Evolutionary conservation across 306 rosid species (phyloP), one percentile per base, ranked within the genome.

Genomic region (Albizia julibrissin): DNA sequence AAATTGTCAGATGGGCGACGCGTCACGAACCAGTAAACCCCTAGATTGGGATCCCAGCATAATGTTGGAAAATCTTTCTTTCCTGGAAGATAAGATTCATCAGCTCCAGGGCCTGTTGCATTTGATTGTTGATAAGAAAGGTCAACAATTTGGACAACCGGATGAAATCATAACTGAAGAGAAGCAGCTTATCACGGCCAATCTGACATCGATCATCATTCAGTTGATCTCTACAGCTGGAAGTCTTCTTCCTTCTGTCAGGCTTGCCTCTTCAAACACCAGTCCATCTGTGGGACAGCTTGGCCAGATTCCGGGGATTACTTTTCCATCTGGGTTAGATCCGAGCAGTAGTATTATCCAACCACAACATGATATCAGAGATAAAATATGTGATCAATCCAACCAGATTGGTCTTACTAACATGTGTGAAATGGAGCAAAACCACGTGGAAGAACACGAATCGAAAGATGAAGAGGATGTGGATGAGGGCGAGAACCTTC

Each of bases 191-290:
- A 69, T 96, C 84, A 90, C 94, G 1, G 95, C 97, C 15, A 97
- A 96, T 86, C 93, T 96, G 66, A 92, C 99, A 67, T 93, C 99
- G 3, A 91, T 96, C 79, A 88, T 96, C 61, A 92, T 91, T 84
- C 99, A 96, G 72, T 78, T 96, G 86, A 91, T 96, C 88, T 92
- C 99, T 54, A 87, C 98, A 18, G 99, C 99, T 0, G 99, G 98
- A 40, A 89, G 90, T 80, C 98, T 96, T 83, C 97, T 96, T 33
- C 99, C 99, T 27, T 90, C 94, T 6, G 93, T 83, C 77, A 90
- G 92, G 87, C 87, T 85, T 80, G 86, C 84, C 14, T 84, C 87
- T 74, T 56, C 97, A 21, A 81, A 81, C 77, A 34, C 86, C 0
- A 40, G 70, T 74, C 85, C 94, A 43, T 77, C 85, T 46, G 73